Conservation (phyloP, 1,284 basidiomycete species). For the Heterobasidion irregulare region DNA sequence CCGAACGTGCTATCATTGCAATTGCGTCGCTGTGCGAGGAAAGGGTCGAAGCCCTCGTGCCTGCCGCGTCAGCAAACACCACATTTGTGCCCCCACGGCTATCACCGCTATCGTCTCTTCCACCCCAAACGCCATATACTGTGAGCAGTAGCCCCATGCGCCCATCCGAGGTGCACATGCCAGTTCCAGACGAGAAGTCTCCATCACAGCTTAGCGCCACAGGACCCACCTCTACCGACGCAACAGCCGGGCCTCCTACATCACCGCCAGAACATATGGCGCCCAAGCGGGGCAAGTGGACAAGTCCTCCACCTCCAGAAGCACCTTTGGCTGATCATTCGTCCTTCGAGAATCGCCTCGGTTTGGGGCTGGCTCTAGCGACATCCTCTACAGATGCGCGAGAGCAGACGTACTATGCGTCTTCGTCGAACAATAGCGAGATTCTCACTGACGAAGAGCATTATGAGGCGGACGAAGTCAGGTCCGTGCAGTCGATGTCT, state of each 20-base stretch:
- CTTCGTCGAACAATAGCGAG: conserved; percentile 54
- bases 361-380: conserved; percentile 54
- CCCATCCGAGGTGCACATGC: conserved; percentile 30
- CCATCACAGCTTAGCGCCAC: conserved; percentile 22
- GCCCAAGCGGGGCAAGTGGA: conserved; percentile 69
- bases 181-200: conserved; percentile 37
- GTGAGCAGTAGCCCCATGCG: conserved; percentile 54
- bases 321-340: conserved; percentile 58
- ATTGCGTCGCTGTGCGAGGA: conserved; percentile 82
- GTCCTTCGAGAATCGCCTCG: conserved; percentile 59
- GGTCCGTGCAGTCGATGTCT: conserved; percentile 52
- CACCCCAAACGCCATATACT: conserved; percentile 63
- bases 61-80: conserved; percentile 36
- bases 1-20: conserved; percentile 74
- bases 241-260: conserved; percentile 11
- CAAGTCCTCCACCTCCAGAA: conserved; percentile 72
- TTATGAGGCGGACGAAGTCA: conserved; percentile 53
- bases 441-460: conserved; percentile 58
- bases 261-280: conserved; percentile 59
- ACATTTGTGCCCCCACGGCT: conserved; percentile 45
- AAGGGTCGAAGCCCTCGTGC: conserved; percentile 50
- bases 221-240: conserved; percentile 9
- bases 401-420: conserved; percentile 32
- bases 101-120: conserved; percentile 28
- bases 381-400: conserved; percentile 54